Evolutionary conservation across 306 rosid species (phyloP), one percentile per base, ranked within the genome.

Genomic region (Astragalus glycyphyllos): DNA sequence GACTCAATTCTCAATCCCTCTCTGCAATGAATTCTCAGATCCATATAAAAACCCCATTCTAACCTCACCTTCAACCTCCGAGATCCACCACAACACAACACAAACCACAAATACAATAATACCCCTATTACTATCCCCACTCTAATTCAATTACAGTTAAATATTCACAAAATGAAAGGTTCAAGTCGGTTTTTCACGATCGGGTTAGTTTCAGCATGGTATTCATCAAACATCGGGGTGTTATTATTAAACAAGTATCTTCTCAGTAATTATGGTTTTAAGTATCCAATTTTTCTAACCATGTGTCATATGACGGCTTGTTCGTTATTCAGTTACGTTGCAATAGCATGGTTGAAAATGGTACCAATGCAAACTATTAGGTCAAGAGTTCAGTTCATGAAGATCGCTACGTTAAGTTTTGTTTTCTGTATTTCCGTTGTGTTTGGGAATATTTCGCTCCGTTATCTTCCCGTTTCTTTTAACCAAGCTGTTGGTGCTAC

Each of bases 281-380:
- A 89, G 86, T 95, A 95, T 83, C 99, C 99, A 61, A 95, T 95
- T 68, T 95, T 95, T 83, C 86, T 95, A 56, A 95, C 99, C 86
- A 95, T 95, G 99, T 95, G 99, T 62, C 99, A 95, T 69, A 95
- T 95, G 99, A 95, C 96, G 0, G 99, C 99, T 1, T 95, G 99
- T 38, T 95, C 99, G 1, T 17, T 95, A 41, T 81, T 95, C 77
- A 95, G 99, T 79, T 95, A 95, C 71, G 60, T 95, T 5, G 99
- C 99, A 4, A 95, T 95, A 58, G 99, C 99, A 5, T 95, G 97
- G 97, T 45, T 95, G 80, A 91, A 91, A 88, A 41, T 91, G 82
- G 99, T 95, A 7, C 99, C 99, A 3, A 86, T 95, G 91, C 99
- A 95, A 76, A 88, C 92, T 2, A 78, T 95, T 42, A 91, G 99